Conservation (phyloP, 805 yeast genomes). For the Wickerhamomyces chaumierensis region DNA sequence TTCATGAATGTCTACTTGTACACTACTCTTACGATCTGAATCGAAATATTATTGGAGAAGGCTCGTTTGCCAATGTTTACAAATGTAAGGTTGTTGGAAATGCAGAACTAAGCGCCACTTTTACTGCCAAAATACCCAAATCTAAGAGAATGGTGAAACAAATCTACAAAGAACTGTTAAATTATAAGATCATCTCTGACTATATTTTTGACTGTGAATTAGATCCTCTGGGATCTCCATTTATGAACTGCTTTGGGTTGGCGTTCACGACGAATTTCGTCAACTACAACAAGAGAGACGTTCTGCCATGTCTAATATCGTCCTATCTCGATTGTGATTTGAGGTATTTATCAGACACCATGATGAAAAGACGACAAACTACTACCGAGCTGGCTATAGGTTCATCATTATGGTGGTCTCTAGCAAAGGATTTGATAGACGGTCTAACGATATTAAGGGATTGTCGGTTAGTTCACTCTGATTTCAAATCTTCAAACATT, state of each 20-base stretch:
- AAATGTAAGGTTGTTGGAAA: conserved; percentile 1
- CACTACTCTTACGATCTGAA: conserved; percentile 1
- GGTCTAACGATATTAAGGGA: conserved; percentile 17
- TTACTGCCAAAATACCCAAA: conserved; percentile 15
- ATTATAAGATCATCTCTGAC: conserved; percentile 8
- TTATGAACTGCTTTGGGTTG: conserved; percentile 11
- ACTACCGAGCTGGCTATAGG: conserved; percentile 14
- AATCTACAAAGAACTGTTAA: conserved; percentile 13
- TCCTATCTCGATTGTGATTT: conserved; percentile 12
- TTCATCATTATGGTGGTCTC: conserved; percentile 20
- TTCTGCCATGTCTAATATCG: conserved; percentile 11
- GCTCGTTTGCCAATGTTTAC: conserved; percentile 13
- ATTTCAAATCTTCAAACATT: conserved; percentile 35
- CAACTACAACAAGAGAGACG: conserved; percentile 5
- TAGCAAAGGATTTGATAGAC: conserved; percentile 18
- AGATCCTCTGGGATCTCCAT: conserved; percentile 5
- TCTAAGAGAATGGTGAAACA: conserved; percentile 5
- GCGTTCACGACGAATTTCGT: conserved; percentile 8
- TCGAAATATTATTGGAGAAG: conserved; percentile 11
- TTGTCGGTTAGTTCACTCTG: conserved; percentile 31
- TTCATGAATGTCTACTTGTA: conserved; percentile 1
- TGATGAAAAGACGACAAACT: neutral
- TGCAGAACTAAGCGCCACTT: neutral
- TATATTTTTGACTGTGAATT: conserved; percentile 4
- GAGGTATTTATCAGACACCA: conserved; percentile 11